phyloP scores from a whole-genome alignment of 331 rosid genomes.

The Cydonia oblonga region DNA sequence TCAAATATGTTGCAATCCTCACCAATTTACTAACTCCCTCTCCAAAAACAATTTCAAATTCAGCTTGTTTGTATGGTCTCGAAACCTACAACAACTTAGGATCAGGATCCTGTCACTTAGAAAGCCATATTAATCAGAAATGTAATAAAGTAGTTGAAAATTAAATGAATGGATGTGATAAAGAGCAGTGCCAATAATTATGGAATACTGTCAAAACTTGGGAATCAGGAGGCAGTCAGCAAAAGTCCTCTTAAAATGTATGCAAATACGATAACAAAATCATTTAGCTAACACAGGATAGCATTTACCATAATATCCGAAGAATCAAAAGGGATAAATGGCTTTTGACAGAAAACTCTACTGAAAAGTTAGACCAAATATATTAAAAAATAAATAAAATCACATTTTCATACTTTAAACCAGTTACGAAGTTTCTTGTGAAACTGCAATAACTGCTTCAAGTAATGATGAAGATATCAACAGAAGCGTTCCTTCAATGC shows the following conservation, averaged over 20 bases:
- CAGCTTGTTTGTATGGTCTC: constrained; percentile 96
- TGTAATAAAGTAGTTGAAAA: neutral
- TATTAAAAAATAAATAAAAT: neutral
- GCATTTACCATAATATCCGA: neutral
- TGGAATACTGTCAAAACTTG: neutral
- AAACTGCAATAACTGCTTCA: neutral
- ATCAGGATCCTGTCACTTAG: constrained; percentile 10
- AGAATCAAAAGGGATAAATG: neutral
- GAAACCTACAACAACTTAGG: constrained; percentile 57
- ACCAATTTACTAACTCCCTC: constrained; percentile 89
- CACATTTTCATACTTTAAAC: neutral
- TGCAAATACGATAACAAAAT: neutral
- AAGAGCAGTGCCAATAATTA: neutral
- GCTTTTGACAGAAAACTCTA: neutral
- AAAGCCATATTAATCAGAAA: neutral
- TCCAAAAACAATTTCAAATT: constrained; percentile 89
- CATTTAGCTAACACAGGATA: neutral
- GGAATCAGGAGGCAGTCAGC: neutral
- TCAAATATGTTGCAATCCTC: constrained; percentile 10
- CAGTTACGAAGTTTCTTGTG: neutral
- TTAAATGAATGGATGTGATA: neutral
- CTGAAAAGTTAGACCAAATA: neutral
- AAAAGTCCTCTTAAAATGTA: neutral
- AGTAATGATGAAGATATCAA: neutral
- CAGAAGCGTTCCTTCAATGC: neutral